Evolutionary conservation across 2,329 filamentous ascomycete genomes (phyloP).

Genomic region (Calonectria hongkongensis): DNA sequence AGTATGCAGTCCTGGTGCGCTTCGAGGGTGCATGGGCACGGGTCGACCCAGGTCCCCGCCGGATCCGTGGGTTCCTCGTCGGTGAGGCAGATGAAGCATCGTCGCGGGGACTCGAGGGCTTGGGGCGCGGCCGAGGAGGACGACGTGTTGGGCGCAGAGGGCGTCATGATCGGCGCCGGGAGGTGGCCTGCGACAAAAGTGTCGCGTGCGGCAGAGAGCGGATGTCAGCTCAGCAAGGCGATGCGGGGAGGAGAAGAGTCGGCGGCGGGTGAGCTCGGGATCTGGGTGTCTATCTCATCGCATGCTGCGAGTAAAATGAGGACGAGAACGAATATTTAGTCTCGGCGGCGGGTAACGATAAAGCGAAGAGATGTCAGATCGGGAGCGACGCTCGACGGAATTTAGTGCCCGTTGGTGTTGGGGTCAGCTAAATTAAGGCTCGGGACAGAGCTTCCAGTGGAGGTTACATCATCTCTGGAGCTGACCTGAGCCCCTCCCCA

Average conservation of each 20-base stretch:
- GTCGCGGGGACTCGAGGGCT: constrained; percentile 58
- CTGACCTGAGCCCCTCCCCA: constrained; percentile 7
- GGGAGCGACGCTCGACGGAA: neutral
- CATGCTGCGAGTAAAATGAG: neutral
- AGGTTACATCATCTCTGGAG: constrained; percentile 28
- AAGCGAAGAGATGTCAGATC: constrained; percentile 1
- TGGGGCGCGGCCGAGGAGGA: constrained; percentile 31
- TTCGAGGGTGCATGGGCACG: constrained; percentile 92
- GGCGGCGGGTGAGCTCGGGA: constrained; percentile 14
- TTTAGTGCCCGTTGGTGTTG: constrained; percentile 28
- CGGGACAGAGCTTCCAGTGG: constrained; percentile 22
- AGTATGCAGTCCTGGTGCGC: constrained; percentile 94
- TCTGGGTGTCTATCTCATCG: constrained; percentile 32
- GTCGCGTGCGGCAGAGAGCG: constrained; percentile 34
- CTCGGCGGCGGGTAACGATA: neutral
- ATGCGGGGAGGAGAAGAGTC: constrained; percentile 38
- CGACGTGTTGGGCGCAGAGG: constrained; percentile 7
- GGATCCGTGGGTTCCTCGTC: constrained; percentile 71
- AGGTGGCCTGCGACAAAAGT: constrained; percentile 12
- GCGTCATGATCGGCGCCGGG: constrained; percentile 7
- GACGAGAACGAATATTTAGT: neutral
- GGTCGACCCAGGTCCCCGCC: constrained; percentile 83
- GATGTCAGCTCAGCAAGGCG: neutral
- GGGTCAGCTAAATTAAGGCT: constrained; percentile 18
- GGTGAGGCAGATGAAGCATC: constrained; percentile 79